These are phyloP conservation scores for Diplosphaera chodatii DNA, from an alignment of 139 green algal genomes.

Conservation along the genomic window DNA sequence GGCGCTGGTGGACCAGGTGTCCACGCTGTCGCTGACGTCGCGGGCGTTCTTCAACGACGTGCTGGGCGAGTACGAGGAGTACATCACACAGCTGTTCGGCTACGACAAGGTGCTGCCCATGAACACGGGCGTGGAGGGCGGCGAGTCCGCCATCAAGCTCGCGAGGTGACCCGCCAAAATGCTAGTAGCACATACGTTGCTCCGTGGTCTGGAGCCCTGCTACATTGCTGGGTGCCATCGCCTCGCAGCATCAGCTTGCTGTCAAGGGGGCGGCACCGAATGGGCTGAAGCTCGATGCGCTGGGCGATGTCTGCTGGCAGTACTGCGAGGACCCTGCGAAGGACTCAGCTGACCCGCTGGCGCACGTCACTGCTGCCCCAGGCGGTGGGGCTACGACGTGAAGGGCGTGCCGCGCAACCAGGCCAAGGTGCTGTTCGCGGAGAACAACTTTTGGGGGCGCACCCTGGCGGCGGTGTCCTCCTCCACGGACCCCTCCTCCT, in stretches of 20 bases:
- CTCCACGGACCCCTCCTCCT: constrained; percentile 72
- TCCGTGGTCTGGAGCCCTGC: too few species aligned
- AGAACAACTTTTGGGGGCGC: constrained; percentile 95
- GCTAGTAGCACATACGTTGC: too few species aligned
- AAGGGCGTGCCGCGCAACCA: constrained; percentile 87
- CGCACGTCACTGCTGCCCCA: too few species aligned
- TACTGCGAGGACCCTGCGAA: neutral
- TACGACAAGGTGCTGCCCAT: constrained; percentile 96
- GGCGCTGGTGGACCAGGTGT: constrained; percentile 79
- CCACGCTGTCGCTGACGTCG: constrained; percentile 81
- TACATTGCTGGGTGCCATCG: too few species aligned
- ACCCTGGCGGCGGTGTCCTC: constrained; percentile 88
- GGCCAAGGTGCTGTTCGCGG: constrained; percentile 89
- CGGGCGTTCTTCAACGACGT: constrained; percentile 96
- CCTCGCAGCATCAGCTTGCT: too few species aligned
- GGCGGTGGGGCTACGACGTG: constrained; percentile 91
- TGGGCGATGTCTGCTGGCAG: too few species aligned
- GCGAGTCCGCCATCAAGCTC: constrained; percentile 96
- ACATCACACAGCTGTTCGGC: constrained; percentile 84
- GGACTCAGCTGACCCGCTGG: too few species aligned
- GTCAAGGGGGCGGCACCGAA: too few species aligned
- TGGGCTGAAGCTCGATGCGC: too few species aligned
- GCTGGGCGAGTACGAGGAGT: constrained; percentile 90
- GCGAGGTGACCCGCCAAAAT: constrained; percentile 62
- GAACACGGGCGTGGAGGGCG: constrained; percentile 97